Conservation (phyloP, 2,329 filamentous ascomycete genomes). For the Epichloe gansuensis region DNA sequence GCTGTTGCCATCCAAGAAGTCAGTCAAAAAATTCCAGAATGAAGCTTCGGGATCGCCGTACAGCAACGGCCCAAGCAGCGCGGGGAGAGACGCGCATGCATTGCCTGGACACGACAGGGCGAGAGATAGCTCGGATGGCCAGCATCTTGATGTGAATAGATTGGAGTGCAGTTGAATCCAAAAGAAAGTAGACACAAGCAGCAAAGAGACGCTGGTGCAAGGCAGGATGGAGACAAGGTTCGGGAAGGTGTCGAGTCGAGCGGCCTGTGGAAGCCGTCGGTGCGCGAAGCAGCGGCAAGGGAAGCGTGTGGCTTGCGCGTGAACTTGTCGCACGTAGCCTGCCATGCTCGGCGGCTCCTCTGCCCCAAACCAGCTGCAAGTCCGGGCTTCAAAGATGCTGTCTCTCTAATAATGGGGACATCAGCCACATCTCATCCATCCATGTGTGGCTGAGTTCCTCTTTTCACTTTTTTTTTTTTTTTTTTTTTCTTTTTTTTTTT, state of each 20-base stretch:
- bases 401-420: not conserved
- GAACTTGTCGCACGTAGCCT: not conserved
- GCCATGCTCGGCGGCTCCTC: not conserved
- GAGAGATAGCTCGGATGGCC: constrained; percentile 64
- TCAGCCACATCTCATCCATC: constrained; percentile 7
- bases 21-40: constrained; percentile 1
- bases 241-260: not conserved
- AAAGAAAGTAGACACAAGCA: constrained; percentile 12
- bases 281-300: constrained; percentile 2
- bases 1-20: constrained; percentile 29
- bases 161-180: constrained; percentile 9
- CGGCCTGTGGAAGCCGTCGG: constrained; percentile 9
- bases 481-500: constrained; percentile 8
- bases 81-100: constrained; percentile 58
- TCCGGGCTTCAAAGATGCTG: not conserved
- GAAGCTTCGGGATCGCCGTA: constrained; percentile 12
- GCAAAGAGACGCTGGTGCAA: constrained; percentile 11
- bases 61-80: constrained; percentile 28
- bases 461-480: constrained; percentile 7
- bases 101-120: constrained; percentile 58
- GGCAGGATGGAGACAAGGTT: constrained; percentile 6
- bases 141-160: constrained; percentile 49
- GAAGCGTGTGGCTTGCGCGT: constrained; percentile 4
- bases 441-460: constrained; percentile 8
- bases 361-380: not conserved